Conservation (phyloP, 225 moss, liverwort and hornwort genomes). For the Antitrichia curtipendula region DNA sequence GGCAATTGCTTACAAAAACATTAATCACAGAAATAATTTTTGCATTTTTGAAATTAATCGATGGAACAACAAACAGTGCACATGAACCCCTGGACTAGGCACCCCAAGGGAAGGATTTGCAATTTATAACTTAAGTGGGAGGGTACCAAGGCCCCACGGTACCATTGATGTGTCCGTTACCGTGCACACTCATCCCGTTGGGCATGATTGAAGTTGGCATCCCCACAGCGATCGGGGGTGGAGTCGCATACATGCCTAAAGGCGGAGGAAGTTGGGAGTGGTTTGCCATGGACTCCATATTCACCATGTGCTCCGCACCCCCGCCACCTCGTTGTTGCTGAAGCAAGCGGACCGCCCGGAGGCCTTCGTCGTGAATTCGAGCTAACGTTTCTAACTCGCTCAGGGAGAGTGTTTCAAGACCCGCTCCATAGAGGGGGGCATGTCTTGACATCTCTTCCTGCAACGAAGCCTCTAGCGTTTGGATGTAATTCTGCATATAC, state of each 20-base stretch:
- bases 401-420: constrained; percentile 81
- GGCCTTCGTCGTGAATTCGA: constrained; percentile 94
- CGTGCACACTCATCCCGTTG: constrained; percentile 85
- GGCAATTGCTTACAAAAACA: background rate
- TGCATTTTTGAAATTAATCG: constrained; percentile 23
- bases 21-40: constrained; percentile 11
- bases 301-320: constrained; percentile 77
- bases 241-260: constrained; percentile 74
- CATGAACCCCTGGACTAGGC: background rate
- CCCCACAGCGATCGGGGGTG: constrained; percentile 77
- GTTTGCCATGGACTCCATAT: constrained; percentile 71
- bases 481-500: constrained; percentile 73
- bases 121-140: constrained; percentile 27
- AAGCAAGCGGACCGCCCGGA: constrained; percentile 72
- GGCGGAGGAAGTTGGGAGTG: constrained; percentile 73
- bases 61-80: constrained; percentile 16
- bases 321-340: constrained; percentile 69
- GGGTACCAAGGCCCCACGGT: constrained; percentile 93
- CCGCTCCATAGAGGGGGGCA: constrained; percentile 92
- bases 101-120: background rate
- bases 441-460: constrained; percentile 99
- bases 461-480: constrained; percentile 83
- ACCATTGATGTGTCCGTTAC: constrained; percentile 95
- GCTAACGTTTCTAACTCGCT: constrained; percentile 89
- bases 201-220: constrained; percentile 78